phyloP scores from a whole-genome alignment of 2,329 filamentous ascomycete genomes.

The Apiospora sp. region DNA sequence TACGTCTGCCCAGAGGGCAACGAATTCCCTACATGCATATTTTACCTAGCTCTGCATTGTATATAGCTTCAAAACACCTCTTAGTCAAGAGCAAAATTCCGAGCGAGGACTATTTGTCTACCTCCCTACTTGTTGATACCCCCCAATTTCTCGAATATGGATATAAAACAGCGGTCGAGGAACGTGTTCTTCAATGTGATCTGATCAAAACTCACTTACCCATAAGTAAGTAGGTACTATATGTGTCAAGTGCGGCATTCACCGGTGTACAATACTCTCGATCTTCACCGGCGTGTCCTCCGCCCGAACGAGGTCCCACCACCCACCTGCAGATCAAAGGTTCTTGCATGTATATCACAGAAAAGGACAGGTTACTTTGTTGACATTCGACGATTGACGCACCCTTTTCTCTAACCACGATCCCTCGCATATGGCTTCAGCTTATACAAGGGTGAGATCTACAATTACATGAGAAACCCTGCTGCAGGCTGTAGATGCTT shows the following conservation, averaged over 20 bases:
- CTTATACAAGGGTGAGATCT: background rate
- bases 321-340: background rate
- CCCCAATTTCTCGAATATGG: background rate
- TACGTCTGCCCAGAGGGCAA: slow-evolving; percentile 8
- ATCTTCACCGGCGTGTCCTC: background rate
- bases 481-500: background rate
- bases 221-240: background rate
- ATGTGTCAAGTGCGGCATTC: background rate
- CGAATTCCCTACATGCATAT: background rate
- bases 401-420: too few species aligned
- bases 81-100: background rate
- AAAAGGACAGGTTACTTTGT: background rate
- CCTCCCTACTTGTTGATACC: background rate
- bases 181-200: background rate
- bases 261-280: background rate
- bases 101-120: background rate
- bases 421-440: background rate
- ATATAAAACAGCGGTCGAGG: background rate
- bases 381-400: background rate
- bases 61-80: background rate
- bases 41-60: background rate
- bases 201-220: background rate
- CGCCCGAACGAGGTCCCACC: background rate
- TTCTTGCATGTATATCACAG: background rate
- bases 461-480: background rate